Evolutionary conservation across 345 rosid species (phyloP), one percentile per base, ranked within the genome.

Genomic region (Gossypium mustelinum): DNA sequence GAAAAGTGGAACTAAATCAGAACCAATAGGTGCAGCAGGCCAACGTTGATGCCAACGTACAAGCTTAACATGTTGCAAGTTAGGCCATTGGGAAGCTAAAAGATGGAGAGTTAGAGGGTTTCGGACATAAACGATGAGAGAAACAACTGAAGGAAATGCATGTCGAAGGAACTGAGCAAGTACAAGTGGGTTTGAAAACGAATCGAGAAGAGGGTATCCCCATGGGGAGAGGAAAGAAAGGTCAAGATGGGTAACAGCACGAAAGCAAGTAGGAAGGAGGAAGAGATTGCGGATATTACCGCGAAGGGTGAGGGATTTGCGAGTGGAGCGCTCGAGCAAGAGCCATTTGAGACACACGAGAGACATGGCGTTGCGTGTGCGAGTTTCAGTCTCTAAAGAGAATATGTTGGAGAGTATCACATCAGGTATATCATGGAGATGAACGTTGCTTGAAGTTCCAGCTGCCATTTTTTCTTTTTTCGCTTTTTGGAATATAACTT

Each of bases 161-260:
- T 62, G 34, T 17, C 72, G 39, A 7, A 85, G 79, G 60, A 67
- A 77, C 41, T 75, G 73, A 24, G 81, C 83, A 2, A 83, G 79
- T 41, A 81, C 81, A 22, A 24, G 27, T n/a, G 81, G 72, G 41
- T 70, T 73, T 3, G 69, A 29, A 48, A 84, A 68, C 0, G 79
- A 56, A 16, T 83, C 70, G 74, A 89, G 88, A 11, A 91, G 83
- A 7, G 87, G 75, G 76, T 82, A 84, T 44, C 99, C 99, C 96
- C 97, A 95, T 0, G 92, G 97, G 6, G 98, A 93, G 65, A 95
- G 84, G 27, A 84, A 80, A 9, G 98, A 95, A 74, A 91, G 91
- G 82, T 95, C 96, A 13, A 95, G 89, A 60, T 81, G 71, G 6
- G 86, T 84, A 9, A 95, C 85, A 8, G 87, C 82, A 64, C 88